Percentiles rank a stretch among this genome's conserved stretches.
Conservation (phyloP, 2,329 filamentous ascomycete species). For the Hypoxylon sp. region DNA sequence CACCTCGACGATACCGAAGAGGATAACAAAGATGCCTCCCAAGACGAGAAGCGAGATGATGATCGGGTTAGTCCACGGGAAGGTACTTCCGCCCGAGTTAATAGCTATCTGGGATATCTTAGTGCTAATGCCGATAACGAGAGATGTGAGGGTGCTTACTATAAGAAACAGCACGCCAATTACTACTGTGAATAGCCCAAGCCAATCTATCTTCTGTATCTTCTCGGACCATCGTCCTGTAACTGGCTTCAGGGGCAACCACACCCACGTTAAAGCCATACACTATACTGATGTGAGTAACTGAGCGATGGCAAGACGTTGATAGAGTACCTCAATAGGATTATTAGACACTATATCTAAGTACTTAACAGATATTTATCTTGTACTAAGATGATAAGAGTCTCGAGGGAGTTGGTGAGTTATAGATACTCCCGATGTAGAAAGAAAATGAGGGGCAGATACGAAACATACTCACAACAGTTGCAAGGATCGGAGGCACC, state of each 20-base stretch:
- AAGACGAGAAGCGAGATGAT: slow-evolving; percentile 38
- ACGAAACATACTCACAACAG: slow-evolving; percentile 21
- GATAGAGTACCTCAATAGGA: not conserved
- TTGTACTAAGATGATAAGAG: not conserved
- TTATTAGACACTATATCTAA: not conserved
- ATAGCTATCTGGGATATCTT: slow-evolving; percentile 44
- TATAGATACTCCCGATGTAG: not conserved
- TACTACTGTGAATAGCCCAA: slow-evolving; percentile 40
- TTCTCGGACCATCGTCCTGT: slow-evolving; percentile 38
- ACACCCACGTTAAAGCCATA: slow-evolving; percentile 28
- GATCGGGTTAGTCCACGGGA: slow-evolving; percentile 41
- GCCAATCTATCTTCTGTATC: slow-evolving; percentile 48
- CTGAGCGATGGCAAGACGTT: not conserved
- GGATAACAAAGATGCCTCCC: slow-evolving; percentile 37
- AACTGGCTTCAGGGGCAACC: slow-evolving; percentile 43
- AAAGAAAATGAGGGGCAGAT: not conserved
- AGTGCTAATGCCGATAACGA: not conserved
- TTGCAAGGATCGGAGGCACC: slow-evolving; percentile 43
- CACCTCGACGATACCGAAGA: slow-evolving; percentile 42
- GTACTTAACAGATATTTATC: not conserved
- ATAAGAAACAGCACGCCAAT: slow-evolving; percentile 39
- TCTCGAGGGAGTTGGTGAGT: not conserved
- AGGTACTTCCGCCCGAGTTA: slow-evolving; percentile 47
- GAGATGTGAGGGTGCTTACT: slow-evolving; percentile 15
- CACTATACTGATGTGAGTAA: slow-evolving; percentile 19